Conservation (phyloP, 2,329 filamentous ascomycete genomes). For the Trichoderma semiorbis region DNA sequence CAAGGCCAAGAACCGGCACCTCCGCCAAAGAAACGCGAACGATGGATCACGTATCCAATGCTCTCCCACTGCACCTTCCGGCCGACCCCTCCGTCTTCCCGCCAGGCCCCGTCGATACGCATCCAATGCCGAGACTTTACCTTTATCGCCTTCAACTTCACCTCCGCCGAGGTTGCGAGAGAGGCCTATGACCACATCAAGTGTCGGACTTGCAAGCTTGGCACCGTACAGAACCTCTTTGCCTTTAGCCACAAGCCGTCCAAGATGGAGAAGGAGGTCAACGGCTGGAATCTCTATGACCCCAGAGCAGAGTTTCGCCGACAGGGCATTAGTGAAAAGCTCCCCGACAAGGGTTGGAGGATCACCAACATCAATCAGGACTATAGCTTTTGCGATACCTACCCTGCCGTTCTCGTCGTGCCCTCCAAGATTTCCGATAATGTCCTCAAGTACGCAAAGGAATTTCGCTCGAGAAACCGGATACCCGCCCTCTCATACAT, state of each 20-base stretch:
- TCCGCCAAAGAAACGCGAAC: conserved; percentile 53
- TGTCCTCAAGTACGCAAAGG: conserved; percentile 86
- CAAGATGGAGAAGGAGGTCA: conserved; percentile 66
- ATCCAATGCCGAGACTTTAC: conserved; percentile 90
- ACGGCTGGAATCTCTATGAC: conserved; percentile 84
- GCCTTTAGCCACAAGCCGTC: conserved; percentile 82
- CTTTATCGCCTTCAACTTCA: conserved; percentile 87
- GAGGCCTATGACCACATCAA: conserved; percentile 88
- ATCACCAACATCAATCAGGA: conserved; percentile 86
- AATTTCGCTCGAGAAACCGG: conserved; percentile 82
- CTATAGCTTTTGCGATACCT: conserved; percentile 89
- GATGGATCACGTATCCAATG: conserved; percentile 94
- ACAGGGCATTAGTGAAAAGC: conserved; percentile 81
- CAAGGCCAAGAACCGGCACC: conserved; percentile 23
- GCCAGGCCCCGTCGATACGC: conserved; percentile 76
- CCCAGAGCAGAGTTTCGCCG: conserved; percentile 79
- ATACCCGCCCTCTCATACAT: conserved; percentile 90
- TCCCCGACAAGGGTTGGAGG: conserved; percentile 77
- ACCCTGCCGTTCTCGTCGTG: conserved; percentile 80
- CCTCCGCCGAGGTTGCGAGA: conserved; percentile 67
- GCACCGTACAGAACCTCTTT: conserved; percentile 82
- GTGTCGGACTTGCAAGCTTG: conserved; percentile 73
- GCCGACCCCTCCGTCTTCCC: conserved; percentile 65
- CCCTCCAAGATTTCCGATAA: conserved; percentile 93
- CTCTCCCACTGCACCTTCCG: conserved; percentile 77